phyloP scores from a whole-genome alignment of 805 yeast genomes.

The Tetrapisispora nanseiensis region DNA sequence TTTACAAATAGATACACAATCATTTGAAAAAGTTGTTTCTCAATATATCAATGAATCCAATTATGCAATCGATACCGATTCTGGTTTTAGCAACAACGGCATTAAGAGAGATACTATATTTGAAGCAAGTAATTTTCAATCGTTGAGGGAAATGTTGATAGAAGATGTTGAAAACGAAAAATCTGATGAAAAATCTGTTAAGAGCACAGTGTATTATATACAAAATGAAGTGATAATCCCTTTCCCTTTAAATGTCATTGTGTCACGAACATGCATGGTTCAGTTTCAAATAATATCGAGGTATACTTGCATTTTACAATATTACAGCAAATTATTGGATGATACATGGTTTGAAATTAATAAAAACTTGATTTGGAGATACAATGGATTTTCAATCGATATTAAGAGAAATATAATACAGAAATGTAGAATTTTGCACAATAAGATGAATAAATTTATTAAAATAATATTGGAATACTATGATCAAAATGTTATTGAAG shows the following conservation, averaged over 20 bases:
- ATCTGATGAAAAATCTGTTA: constrained; percentile 8
- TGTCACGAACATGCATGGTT: constrained; percentile 57
- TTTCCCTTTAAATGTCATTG: constrained; percentile 73
- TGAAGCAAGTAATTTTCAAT: constrained; percentile 35
- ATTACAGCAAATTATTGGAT: constrained; percentile 49
- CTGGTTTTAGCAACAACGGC: constrained; percentile 3
- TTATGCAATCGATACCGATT: background rate
- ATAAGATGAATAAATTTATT: constrained; percentile 30
- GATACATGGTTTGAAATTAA: constrained; percentile 62
- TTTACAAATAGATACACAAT: constrained; percentile 33
- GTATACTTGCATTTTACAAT: constrained; percentile 53
- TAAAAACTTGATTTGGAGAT: constrained; percentile 56
- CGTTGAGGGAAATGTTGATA: constrained; percentile 36
- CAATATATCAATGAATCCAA: constrained; percentile 9
- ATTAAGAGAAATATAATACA: constrained; percentile 46
- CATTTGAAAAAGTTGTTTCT: constrained; percentile 15
- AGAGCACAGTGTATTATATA: constrained; percentile 38
- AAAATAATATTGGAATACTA: constrained; percentile 20
- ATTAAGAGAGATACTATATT: constrained; percentile 28
- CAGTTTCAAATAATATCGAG: constrained; percentile 78
- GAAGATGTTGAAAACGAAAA: constrained; percentile 28
- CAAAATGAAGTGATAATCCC: constrained; percentile 59
- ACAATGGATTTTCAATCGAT: constrained; percentile 33
- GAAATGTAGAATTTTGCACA: constrained; percentile 45
- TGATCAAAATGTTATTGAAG: constrained; percentile 18